phyloP scores from a whole-genome alignment of 202 grass and related monocot genomes.

The Saccharum hybrid region DNA sequence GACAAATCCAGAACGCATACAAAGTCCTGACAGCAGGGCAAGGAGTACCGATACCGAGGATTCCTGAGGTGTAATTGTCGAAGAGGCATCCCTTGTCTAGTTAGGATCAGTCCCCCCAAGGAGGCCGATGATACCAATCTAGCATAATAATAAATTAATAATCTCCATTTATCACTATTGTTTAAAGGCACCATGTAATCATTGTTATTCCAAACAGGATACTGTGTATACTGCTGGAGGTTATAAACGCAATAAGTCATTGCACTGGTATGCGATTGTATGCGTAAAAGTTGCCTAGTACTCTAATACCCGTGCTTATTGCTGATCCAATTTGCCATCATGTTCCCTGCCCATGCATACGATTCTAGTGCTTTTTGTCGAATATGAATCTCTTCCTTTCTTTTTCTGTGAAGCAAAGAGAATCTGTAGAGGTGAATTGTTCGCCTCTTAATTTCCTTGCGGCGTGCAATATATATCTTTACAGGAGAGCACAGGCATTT shows the following conservation, averaged over 20 bases:
- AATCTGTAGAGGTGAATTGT: background rate
- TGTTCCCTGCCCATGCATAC: background rate
- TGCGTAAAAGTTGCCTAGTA: background rate
- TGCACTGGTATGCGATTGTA: background rate
- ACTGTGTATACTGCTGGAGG: background rate
- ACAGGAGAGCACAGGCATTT: background rate
- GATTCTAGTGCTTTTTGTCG: background rate
- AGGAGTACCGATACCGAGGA: constrained; percentile 70
- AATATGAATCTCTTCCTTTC: background rate
- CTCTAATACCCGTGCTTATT: background rate
- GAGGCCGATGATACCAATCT: background rate
- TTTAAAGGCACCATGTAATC: constrained; percentile 5
- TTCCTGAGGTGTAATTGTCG: constrained; percentile 31
- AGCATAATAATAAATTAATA: background rate
- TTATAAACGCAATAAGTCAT: constrained; percentile 27
- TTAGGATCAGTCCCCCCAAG: background rate
- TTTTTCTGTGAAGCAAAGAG: constrained; percentile 2
- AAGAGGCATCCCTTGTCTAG: background rate
- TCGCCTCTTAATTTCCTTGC: background rate
- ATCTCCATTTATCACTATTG: background rate
- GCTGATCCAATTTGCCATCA: background rate
- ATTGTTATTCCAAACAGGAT: background rate
- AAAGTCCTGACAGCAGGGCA: constrained; percentile 64
- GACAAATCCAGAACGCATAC: constrained; percentile 77
- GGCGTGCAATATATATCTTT: background rate